A percentile compares a stretch with the other conserved stretches of the same genome.
These are phyloP conservation scores for Falciphora oryzae DNA, from an alignment of 2,329 filamentous ascomycete species.

Conservation along the genomic window DNA sequence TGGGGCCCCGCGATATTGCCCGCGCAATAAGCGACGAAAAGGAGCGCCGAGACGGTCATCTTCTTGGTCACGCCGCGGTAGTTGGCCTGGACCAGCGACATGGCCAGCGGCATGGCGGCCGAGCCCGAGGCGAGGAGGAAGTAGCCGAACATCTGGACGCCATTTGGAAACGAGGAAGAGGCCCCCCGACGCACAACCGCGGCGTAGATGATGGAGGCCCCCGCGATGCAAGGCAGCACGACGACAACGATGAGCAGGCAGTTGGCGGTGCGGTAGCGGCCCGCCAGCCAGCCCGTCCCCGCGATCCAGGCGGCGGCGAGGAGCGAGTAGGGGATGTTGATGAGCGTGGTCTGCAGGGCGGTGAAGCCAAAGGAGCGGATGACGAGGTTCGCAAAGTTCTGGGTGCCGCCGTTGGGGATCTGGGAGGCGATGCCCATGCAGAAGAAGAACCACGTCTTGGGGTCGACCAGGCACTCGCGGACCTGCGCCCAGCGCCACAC, in stretches of 20 bases:
- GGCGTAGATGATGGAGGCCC: slow-evolving; percentile 47
- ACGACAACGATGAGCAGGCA: slow-evolving; percentile 45
- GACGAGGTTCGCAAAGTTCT: slow-evolving; percentile 53
- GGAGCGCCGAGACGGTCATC: slow-evolving; percentile 50
- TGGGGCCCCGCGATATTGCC: slow-evolving; percentile 53
- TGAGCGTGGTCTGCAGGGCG: slow-evolving; percentile 45
- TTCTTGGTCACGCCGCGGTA: slow-evolving; percentile 54
- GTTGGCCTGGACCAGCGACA: slow-evolving; percentile 51
- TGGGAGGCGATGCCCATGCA: slow-evolving; percentile 46
- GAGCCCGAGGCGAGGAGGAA: slow-evolving; percentile 51
- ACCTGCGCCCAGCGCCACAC: slow-evolving; percentile 46
- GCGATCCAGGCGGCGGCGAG: slow-evolving; percentile 42
- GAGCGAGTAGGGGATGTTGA: slow-evolving; percentile 54
- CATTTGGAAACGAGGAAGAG: slow-evolving; percentile 25
- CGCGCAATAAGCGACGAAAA: slow-evolving; percentile 50
- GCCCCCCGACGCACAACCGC: slow-evolving; percentile 20
- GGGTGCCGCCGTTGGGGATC: slow-evolving; percentile 58
- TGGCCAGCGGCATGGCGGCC: slow-evolving; percentile 46
- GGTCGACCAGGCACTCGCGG: slow-evolving; percentile 47
- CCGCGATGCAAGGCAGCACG: slow-evolving; percentile 45
- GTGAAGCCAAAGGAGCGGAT: slow-evolving; percentile 51
- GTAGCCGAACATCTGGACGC: slow-evolving; percentile 49
- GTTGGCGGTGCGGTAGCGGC: slow-evolving; percentile 43
- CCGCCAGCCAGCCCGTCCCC: slow-evolving; percentile 44
- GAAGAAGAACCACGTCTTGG: slow-evolving; percentile 56